Conservation (phyloP, 2,329 filamentous ascomycete species). For the Ascochyta fabae region DNA sequence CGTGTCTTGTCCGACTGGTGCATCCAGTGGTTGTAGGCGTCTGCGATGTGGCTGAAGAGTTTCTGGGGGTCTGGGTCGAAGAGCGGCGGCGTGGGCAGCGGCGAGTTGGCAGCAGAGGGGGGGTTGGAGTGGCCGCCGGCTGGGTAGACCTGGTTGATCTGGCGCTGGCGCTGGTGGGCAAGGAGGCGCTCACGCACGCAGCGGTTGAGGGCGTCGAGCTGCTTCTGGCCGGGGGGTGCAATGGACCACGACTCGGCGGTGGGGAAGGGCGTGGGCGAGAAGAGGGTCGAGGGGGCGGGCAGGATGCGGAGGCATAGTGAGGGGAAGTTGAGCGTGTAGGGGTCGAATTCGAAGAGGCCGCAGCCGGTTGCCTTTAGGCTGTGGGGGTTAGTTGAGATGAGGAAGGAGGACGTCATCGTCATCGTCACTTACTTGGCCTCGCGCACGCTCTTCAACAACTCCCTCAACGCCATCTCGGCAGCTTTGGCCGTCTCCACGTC, state of each 20-base stretch:
- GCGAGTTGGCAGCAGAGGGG: conserved; percentile 40
- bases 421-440: conserved; percentile 65
- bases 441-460: conserved; percentile 80
- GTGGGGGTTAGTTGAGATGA: not conserved
- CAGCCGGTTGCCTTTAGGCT: conserved; percentile 54
- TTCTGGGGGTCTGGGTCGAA: conserved; percentile 70
- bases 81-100: conserved; percentile 47
- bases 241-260: conserved; percentile 83
- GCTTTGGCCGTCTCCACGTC: conserved; percentile 81
- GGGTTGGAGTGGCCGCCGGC: conserved; percentile 32
- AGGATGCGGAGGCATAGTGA: conserved; percentile 83
- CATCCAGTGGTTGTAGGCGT: conserved; percentile 79
- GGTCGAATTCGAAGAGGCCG: conserved; percentile 77
- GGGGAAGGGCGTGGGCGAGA: conserved; percentile 79
- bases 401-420: too few species aligned
- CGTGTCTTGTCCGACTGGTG: conserved; percentile 60
- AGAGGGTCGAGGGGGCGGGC: conserved; percentile 79
- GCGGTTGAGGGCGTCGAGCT: conserved; percentile 73
- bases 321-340: conserved; percentile 84
- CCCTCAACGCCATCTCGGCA: conserved; percentile 82
- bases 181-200: conserved; percentile 71
- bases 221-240: conserved; percentile 73
- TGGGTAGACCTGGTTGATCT: conserved; percentile 45
- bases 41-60: conserved; percentile 76
- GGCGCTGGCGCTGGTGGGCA: conserved; percentile 43